These are phyloP conservation scores for Otatea glauca DNA, from an alignment of 176 grass and related monocot species.

Conservation along the genomic window DNA sequence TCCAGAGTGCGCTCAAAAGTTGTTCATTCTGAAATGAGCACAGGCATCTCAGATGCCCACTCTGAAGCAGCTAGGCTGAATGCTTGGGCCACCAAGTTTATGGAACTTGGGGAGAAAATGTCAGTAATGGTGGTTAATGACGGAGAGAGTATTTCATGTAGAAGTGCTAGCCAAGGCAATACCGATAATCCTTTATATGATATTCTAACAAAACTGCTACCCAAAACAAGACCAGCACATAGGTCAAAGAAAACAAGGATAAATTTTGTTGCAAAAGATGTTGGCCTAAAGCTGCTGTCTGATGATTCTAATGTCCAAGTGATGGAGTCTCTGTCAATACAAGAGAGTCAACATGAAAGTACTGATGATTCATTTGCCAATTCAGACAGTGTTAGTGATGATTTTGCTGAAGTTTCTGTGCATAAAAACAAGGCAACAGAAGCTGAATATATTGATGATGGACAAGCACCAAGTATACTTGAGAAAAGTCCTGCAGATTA, in stretches of 20 bases:
- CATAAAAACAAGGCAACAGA: conserved; percentile 44
- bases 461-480: conserved; percentile 36
- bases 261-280: conserved; percentile 73
- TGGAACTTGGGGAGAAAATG: conserved; percentile 76
- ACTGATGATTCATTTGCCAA: conserved; percentile 37
- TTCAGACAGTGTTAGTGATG: conserved; percentile 46
- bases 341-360: conserved; percentile 45
- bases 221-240: conserved; percentile 60
- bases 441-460: conserved; percentile 53
- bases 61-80: conserved; percentile 47
- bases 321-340: conserved; percentile 41
- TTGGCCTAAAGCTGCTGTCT: conserved; percentile 68
- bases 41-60: conserved; percentile 38
- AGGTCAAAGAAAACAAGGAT: conserved; percentile 70
- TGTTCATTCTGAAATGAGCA: conserved; percentile 54
- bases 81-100: conserved; percentile 62
- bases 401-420: conserved; percentile 39
- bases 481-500: conserved; percentile 40
- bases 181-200: conserved; percentile 58
- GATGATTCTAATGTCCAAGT: conserved; percentile 68
- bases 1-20: conserved; percentile 40
- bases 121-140: conserved; percentile 77
- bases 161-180: conserved; percentile 46
- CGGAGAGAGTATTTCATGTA: conserved; percentile 63
- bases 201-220: conserved; percentile 71